Conservation (phyloP, 2,329 filamentous ascomycete genomes). For the Alternaria burnsii region DNA sequence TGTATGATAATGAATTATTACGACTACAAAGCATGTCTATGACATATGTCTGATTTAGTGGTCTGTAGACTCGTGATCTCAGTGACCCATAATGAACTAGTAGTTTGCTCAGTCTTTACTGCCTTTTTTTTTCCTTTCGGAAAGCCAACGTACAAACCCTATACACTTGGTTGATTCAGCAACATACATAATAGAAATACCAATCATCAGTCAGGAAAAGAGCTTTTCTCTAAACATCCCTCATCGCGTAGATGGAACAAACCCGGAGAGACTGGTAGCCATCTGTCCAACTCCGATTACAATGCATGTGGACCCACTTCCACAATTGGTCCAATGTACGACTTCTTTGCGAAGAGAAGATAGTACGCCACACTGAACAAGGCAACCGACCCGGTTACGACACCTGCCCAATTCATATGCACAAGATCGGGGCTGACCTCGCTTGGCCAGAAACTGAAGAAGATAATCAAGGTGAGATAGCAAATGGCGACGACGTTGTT, state of each 20-base stretch:
- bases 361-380: conserved; percentile 46
- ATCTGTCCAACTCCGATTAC: conserved; percentile 7
- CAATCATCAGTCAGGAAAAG: not conserved
- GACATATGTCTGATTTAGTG: not conserved
- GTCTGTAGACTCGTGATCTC: not conserved
- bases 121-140: not conserved
- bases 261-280: not conserved
- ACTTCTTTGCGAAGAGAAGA: conserved; percentile 37
- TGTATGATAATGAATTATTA: conserved; percentile 12
- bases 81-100: not conserved
- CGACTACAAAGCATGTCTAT: not conserved
- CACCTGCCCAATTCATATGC: conserved; percentile 47
- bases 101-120: not conserved
- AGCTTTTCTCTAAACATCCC: not conserved
- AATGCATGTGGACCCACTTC: conserved; percentile 39
- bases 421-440: conserved; percentile 23
- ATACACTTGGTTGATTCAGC: not conserved
- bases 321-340: conserved; percentile 46
- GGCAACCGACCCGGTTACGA: conserved; percentile 42
- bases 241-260: not conserved
- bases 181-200: not conserved
- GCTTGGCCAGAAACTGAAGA: conserved; percentile 49
- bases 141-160: not conserved
- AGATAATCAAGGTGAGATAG: conserved; percentile 45
- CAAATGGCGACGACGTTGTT: conserved; percentile 47